Evolutionary conservation across 1,139 yeast genomes (phyloP), one percentile per base, ranked within the genome.

Genomic region (Pichia sp.): DNA sequence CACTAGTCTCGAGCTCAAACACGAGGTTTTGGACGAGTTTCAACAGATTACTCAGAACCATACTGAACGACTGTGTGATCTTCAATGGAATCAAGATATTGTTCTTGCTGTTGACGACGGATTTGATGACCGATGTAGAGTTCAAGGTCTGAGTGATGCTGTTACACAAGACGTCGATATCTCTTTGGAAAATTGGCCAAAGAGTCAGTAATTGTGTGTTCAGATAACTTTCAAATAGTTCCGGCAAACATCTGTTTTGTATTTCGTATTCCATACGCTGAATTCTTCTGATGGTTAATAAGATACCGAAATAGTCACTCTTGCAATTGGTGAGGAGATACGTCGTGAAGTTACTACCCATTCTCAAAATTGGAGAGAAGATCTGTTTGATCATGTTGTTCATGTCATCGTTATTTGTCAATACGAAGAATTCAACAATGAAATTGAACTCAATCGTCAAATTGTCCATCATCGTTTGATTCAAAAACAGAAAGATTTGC

Each of bases 151-250:
- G 71, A 53, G 71, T 78, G 65, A 90, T 69, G 27, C 81, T 77
- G 20, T 84, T 89, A 61, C 95, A 84, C 58, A 90, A 88, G 40
- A 77, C 67, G 63, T 90, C 96, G 45, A 90, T 76, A 35, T 87
- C 71, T 43, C 72, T 75, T 58, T 93, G 95, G 59, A 90, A 86
- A 50, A 79, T 81, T 1, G 97, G 96, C 97, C 97, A 91, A 36
- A 91, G 68, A 0, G 75, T 63, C 40, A 87, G 75, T 50, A 85
- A 67, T 52, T 86, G 79, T 12, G 81, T 73, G 60, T 86, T 84
- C 52, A 88, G 70, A 61, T 86, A 87, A 51, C 80, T 86, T 55
- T 85, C 91, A 58, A 88, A 70, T 2, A 83, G 80, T 18, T 47
- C 49, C 0, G 96, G 95, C 4, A 87, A 77, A 35, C 72, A 67